Evolutionary conservation across 176 grass and related monocot genomes (phyloP).

Genomic region (Pharus latifolius): DNA sequence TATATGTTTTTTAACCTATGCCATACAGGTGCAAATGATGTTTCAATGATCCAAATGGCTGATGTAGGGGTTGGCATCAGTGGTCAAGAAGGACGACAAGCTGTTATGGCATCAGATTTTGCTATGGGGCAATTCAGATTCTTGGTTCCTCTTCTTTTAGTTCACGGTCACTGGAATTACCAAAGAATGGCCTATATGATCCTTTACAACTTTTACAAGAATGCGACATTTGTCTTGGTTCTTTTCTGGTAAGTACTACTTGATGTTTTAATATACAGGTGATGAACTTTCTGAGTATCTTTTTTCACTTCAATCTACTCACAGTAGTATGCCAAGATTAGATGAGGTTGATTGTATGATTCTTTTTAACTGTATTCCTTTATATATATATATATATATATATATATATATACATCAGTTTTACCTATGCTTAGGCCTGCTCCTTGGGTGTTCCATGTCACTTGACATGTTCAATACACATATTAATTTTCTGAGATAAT

Average conservation of each 20-base stretch:
- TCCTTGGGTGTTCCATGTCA: too few relatives aligned
- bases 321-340: neutral
- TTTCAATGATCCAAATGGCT: constrained; percentile 97
- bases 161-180: constrained; percentile 97
- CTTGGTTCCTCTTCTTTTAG: constrained; percentile 73
- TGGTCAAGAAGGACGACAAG: constrained; percentile 79
- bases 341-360: neutral
- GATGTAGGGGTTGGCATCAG: constrained; percentile 84
- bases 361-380: neutral
- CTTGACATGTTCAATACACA: too few relatives aligned
- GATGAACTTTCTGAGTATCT: neutral
- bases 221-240: constrained; percentile 73
- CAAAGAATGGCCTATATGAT: constrained; percentile 91
- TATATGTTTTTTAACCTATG: constrained; percentile 10
- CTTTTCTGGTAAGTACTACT: constrained; percentile 70
- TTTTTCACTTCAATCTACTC: neutral
- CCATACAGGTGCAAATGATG: constrained; percentile 79
- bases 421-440: neutral
- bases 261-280: neutral
- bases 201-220: constrained; percentile 94
- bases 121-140: constrained; percentile 90
- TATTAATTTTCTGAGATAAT: too few relatives aligned
- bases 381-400: too few relatives aligned
- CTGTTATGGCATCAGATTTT: constrained; percentile 96
- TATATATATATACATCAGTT: neutral